phyloP scores from a whole-genome alignment of 2,329 filamentous ascomycete genomes.

The Aspergillus viridinutans region DNA sequence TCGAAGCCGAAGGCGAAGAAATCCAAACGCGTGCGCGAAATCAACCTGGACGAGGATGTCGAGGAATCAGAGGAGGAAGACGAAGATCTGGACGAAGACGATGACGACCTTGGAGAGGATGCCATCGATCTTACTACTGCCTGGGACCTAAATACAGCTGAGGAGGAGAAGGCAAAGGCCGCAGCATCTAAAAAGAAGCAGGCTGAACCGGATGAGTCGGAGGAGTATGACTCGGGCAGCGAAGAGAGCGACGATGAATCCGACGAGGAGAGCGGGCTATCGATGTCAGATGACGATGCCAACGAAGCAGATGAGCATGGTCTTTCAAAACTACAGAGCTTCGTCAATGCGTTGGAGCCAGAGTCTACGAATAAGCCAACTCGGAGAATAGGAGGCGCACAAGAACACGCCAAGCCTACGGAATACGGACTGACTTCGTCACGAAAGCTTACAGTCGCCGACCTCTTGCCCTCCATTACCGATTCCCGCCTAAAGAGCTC shows the following conservation, averaged over 20 bases:
- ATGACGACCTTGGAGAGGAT: conserved; percentile 61
- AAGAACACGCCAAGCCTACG: conserved; percentile 60
- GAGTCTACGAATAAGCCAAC: conserved; percentile 32
- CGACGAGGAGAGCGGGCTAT: conserved; percentile 37
- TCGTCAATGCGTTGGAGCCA: conserved; percentile 62
- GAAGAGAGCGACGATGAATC: conserved; percentile 44
- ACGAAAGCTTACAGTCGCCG: conserved; percentile 68
- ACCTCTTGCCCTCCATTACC: conserved; percentile 67
- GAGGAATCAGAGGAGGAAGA: conserved; percentile 42
- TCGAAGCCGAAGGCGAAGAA: conserved; percentile 26
- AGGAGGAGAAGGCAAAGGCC: conserved; percentile 36
- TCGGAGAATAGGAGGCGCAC: conserved; percentile 43
- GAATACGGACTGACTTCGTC: conserved; percentile 57
- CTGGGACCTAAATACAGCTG: conserved; percentile 50
- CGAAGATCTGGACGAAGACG: conserved; percentile 46
- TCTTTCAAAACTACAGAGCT: conserved; percentile 61
- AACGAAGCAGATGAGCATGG: conserved; percentile 47
- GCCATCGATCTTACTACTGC: conserved; percentile 60
- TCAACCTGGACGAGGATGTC: conserved; percentile 50
- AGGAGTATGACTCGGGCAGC: conserved; percentile 42
- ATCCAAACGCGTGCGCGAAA: conserved; percentile 28
- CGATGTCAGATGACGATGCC: conserved; percentile 36
- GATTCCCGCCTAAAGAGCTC: conserved; percentile 75
- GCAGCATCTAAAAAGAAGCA: conserved; percentile 26
- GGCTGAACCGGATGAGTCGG: conserved; percentile 27